Conservation (phyloP, 768 basidiomycete species). For the Xanthoconium stramineum region DNA sequence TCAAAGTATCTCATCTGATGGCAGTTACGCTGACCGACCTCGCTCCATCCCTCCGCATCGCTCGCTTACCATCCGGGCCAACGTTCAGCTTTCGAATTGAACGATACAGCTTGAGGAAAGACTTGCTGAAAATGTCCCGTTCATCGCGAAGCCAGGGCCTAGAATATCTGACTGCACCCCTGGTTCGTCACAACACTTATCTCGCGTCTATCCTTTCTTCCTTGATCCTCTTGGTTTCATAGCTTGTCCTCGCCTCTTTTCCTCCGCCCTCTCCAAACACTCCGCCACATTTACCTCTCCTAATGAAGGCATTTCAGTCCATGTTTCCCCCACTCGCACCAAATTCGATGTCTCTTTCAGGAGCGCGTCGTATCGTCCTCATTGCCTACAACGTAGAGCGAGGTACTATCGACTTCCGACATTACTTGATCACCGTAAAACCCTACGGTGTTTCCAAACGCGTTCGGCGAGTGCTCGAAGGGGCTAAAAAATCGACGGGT, state of each 20-base stretch:
- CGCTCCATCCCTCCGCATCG: constrained; percentile 82
- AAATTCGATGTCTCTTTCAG: constrained; percentile 73
- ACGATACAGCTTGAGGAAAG: constrained; percentile 88
- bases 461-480: constrained; percentile 82
- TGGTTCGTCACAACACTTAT: constrained; percentile 50
- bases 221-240: background rate
- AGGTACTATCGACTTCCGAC: constrained; percentile 87
- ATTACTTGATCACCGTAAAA: constrained; percentile 93
- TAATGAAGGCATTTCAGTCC: constrained; percentile 95
- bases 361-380: constrained; percentile 91
- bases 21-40: constrained; percentile 86
- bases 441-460: constrained; percentile 92
- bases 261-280: constrained; percentile 70
- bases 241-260: constrained; percentile 89
- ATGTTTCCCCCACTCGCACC: constrained; percentile 93
- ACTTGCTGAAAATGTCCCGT: constrained; percentile 64
- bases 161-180: constrained; percentile 88
- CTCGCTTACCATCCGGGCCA: constrained; percentile 86
- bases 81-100: constrained; percentile 92
- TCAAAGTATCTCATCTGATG: constrained; percentile 89
- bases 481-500: constrained; percentile 34
- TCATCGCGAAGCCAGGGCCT: constrained; percentile 74
- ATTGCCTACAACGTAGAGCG: constrained; percentile 86
- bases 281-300: constrained; percentile 81
- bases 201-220: background rate